A percentile compares a stretch with the other conserved stretches of the same genome.
phyloP scores from a whole-genome alignment of 768 basidiomycete genomes.

The Lentinula sp. region DNA sequence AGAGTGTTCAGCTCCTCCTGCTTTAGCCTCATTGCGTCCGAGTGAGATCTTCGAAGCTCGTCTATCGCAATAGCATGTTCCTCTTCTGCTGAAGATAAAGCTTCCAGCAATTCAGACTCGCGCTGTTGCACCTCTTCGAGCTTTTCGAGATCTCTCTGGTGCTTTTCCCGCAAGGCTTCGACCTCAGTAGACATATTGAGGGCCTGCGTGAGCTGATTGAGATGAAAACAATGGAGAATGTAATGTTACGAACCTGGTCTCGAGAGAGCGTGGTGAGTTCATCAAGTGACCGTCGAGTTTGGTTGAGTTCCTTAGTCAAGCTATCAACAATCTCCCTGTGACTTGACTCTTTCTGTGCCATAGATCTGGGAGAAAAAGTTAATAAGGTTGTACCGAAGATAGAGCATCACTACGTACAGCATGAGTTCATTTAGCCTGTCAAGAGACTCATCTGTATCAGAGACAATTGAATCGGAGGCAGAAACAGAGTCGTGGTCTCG shows the following conservation, averaged over 20 bases:
- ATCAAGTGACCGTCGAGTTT: constrained; percentile 75
- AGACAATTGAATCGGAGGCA: constrained; percentile 30
- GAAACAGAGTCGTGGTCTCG: constrained; percentile 23
- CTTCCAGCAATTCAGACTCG: constrained; percentile 46
- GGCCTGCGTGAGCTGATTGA: constrained; percentile 35
- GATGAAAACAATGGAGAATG: not conserved
- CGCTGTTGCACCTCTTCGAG: constrained; percentile 52
- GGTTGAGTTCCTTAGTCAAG: constrained; percentile 59
- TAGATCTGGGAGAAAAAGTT: constrained; percentile 52
- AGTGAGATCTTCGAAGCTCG: constrained; percentile 44
- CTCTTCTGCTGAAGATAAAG: constrained; percentile 46
- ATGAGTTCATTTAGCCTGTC: constrained; percentile 87
- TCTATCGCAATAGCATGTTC: constrained; percentile 44
- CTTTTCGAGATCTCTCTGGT: constrained; percentile 42
- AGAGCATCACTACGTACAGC: constrained; percentile 50
- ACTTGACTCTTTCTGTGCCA: constrained; percentile 94
- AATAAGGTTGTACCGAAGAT: constrained; percentile 5
- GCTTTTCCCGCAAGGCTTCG: constrained; percentile 61
- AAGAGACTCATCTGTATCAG: constrained; percentile 65
- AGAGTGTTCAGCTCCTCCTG: constrained; percentile 34
- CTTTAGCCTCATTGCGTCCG: constrained; percentile 32
- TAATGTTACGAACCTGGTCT: constrained; percentile 59
- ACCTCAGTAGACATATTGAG: constrained; percentile 87
- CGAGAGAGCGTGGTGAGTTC: constrained; percentile 75
- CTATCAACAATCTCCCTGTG: constrained; percentile 78